Conservation (phyloP, 768 basidiomycete genomes). For the Hortiboletus campestris region DNA sequence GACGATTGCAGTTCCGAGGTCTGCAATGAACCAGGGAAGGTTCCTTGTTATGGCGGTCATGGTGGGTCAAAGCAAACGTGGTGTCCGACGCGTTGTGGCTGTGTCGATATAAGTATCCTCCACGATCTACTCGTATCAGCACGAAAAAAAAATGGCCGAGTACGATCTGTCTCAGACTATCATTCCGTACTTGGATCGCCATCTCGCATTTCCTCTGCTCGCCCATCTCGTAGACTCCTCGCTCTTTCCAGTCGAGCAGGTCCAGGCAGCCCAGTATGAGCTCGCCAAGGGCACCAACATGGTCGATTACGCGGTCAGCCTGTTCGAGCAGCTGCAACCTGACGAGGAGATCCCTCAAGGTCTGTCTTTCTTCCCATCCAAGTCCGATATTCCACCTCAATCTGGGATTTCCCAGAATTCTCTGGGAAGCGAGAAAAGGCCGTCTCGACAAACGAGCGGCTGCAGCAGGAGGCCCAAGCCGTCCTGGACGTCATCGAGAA, state of each 20-base stretch:
- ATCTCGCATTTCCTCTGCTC: slow-evolving; percentile 90
- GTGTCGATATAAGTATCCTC: slow-evolving; percentile 13
- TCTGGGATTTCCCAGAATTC: slow-evolving; percentile 58
- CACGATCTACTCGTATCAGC: neutral
- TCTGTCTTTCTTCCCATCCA: slow-evolving; percentile 31
- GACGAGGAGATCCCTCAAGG: slow-evolving; percentile 68
- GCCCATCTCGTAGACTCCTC: slow-evolving; percentile 78
- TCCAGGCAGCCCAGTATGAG: slow-evolving; percentile 93
- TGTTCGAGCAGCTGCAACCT: slow-evolving; percentile 79
- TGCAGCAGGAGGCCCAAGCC: slow-evolving; percentile 88
- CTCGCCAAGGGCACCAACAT: slow-evolving; percentile 97
- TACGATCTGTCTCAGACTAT: slow-evolving; percentile 89
- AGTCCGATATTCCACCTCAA: neutral
- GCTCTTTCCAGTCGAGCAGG: slow-evolving; percentile 74
- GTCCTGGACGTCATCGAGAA: slow-evolving; percentile 96
- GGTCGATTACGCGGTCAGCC: slow-evolving; percentile 86
- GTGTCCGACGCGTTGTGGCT: slow-evolving; percentile 20
- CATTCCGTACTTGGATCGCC: slow-evolving; percentile 90
- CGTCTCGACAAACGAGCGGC: slow-evolving; percentile 76
- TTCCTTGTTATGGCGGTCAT: slow-evolving; percentile 81
- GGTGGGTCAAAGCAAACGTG: slow-evolving; percentile 15
- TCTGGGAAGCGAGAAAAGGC: slow-evolving; percentile 78
- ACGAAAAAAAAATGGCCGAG: slow-evolving; percentile 62
- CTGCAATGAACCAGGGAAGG: slow-evolving; percentile 81
- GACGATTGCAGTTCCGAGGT: slow-evolving; percentile 78